These are phyloP conservation scores for Mucor sp. DNA, from an alignment of 371 early-diverging fungal species.

Conservation along the genomic window DNA sequence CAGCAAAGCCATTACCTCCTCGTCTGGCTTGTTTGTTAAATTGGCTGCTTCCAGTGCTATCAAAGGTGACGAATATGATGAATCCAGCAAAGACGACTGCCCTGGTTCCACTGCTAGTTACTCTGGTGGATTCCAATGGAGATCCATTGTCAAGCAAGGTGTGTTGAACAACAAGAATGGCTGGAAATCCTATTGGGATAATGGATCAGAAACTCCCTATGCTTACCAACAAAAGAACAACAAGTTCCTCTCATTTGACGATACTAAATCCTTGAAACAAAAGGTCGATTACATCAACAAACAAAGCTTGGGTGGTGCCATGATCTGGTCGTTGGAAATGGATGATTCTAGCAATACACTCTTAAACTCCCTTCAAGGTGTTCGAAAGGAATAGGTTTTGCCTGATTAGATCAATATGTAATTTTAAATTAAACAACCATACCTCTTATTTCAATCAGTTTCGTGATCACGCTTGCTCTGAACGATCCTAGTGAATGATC, in stretches of 20 bases:
- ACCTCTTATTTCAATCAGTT: neutral
- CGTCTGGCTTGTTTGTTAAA: conserved; percentile 24
- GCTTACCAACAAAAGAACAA: conserved; percentile 48
- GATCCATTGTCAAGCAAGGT: conserved; percentile 61
- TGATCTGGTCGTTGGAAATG: conserved; percentile 64
- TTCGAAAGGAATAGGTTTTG: conserved; percentile 19
- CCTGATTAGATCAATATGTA: neutral
- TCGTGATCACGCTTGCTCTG: neutral
- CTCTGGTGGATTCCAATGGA: conserved; percentile 67
- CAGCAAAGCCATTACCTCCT: conserved; percentile 5
- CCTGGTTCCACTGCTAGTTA: conserved; percentile 26
- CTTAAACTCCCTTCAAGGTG: conserved; percentile 35
- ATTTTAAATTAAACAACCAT: neutral
- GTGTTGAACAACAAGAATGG: conserved; percentile 45
- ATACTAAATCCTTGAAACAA: conserved; percentile 45
- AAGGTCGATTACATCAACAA: conserved; percentile 56
- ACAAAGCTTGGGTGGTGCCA: conserved; percentile 55
- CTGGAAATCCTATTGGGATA: conserved; percentile 68
- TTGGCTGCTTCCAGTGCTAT: conserved; percentile 16
- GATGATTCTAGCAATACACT: conserved; percentile 36
- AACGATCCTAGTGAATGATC: neutral
- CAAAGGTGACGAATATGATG: conserved; percentile 25
- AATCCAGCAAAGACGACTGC: conserved; percentile 10
- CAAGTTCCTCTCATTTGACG: conserved; percentile 61
- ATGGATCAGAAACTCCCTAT: conserved; percentile 61